These are phyloP conservation scores for Hura crepitans DNA, from an alignment of 441 rosid species.

Conservation along the genomic window DNA sequence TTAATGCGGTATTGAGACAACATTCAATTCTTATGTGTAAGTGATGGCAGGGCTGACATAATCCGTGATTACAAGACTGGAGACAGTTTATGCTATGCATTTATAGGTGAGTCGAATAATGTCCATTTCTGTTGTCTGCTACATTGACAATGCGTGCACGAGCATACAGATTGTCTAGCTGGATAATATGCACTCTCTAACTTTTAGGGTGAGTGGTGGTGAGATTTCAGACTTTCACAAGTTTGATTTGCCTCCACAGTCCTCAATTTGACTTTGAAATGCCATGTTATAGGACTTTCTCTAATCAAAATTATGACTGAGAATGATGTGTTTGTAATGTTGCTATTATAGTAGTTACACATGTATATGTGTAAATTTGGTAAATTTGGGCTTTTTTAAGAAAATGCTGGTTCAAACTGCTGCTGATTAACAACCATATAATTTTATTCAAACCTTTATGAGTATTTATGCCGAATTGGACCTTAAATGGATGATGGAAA, in stretches of 20 bases:
- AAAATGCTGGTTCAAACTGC: background rate
- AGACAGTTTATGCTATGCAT: conserved; percentile 93
- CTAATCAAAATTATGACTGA: background rate
- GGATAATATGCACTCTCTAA: conserved; percentile 8
- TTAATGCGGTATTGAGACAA: background rate
- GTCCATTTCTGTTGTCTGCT: background rate
- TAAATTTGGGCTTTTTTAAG: background rate
- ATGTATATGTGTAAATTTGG: too few species aligned
- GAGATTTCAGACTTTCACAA: conserved; percentile 6
- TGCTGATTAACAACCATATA: background rate
- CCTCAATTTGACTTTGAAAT: conserved; percentile 3
- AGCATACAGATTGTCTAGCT: background rate
- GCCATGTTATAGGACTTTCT: background rate
- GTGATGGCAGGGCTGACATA: conserved; percentile 71
- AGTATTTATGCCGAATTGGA: background rate
- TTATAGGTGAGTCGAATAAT: conserved; percentile 59
- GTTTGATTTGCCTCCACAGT: background rate
- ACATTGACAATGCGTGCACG: background rate
- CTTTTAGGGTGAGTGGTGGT: background rate
- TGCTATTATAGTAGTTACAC: background rate
- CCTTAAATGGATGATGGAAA: background rate
- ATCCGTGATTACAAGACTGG: conserved; percentile 97
- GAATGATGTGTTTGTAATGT: background rate
- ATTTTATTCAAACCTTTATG: background rate
- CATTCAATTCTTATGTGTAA: conserved; percentile 17